Conservation (phyloP, 768 basidiomycete genomes). For the Kwoniella dendrophila region DNA sequence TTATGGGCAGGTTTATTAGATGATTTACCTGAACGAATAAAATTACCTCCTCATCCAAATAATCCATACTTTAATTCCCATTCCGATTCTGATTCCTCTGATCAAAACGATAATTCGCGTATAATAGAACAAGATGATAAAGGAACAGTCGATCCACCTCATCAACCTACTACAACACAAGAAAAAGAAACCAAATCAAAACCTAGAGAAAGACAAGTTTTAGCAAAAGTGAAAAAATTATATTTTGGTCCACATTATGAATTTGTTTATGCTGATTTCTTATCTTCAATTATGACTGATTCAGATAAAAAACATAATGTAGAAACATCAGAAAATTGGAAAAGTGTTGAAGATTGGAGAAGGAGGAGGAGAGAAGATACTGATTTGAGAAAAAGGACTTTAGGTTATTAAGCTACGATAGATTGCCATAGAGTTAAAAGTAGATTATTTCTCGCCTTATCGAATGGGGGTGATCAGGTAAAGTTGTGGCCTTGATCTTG, state of each 20-base stretch:
- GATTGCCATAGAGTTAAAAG: background rate
- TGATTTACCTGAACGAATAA: slow-evolving; percentile 36
- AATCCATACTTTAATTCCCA: slow-evolving; percentile 37
- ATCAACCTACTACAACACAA: background rate
- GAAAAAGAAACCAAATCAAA: too few relatives aligned
- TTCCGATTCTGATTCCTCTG: background rate
- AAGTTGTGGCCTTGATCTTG: background rate
- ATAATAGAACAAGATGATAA: slow-evolving; percentile 17
- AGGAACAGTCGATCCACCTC: slow-evolving; percentile 6
- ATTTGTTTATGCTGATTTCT: slow-evolving; percentile 46
- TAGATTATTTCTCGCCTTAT: background rate
- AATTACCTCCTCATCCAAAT: slow-evolving; percentile 35
- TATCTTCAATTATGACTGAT: slow-evolving; percentile 44
- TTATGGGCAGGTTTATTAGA: slow-evolving; percentile 50
- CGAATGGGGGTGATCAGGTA: background rate
- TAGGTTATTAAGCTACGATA: slow-evolving; percentile 43
- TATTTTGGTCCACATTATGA: slow-evolving; percentile 53
- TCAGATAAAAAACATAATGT: slow-evolving; percentile 31
- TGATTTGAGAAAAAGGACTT: slow-evolving; percentile 37
- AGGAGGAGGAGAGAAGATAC: slow-evolving; percentile 42
- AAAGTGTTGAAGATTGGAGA: slow-evolving; percentile 44
- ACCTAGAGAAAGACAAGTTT: slow-evolving; percentile 33
- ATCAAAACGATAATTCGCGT: background rate
- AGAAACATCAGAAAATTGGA: slow-evolving; percentile 36
- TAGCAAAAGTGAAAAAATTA: slow-evolving; percentile 33